These are phyloP conservation scores for Wickerhamiella domercqiae DNA, from an alignment of 805 yeast genomes.

Conservation along the genomic window DNA sequence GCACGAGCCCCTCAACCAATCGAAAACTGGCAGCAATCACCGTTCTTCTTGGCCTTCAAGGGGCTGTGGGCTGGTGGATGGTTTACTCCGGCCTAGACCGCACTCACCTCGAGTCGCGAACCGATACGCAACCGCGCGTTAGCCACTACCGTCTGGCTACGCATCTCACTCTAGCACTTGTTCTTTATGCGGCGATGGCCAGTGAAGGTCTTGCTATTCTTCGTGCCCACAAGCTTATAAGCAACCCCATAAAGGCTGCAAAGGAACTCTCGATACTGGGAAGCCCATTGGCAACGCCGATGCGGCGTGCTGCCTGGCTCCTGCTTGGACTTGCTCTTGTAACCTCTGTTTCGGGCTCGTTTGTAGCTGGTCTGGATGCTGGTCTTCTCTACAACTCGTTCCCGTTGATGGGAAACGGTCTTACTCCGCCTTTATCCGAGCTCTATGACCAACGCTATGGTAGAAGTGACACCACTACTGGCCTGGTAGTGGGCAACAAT, in stretches of 20 bases:
- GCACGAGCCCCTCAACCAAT: conserved; percentile 52
- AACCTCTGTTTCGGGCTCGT: conserved; percentile 95
- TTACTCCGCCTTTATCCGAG: conserved; percentile 64
- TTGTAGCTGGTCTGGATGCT: conserved; percentile 97
- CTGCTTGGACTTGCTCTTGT: conserved; percentile 57
- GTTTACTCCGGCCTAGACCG: conserved; percentile 87
- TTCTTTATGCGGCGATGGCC: conserved; percentile 74
- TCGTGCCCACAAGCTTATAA: conserved; percentile 54
- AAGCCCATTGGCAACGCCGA: conserved; percentile 41
- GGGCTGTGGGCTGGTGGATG: conserved; percentile 99
- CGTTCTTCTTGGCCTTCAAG: conserved; percentile 75
- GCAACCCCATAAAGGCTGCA: conserved; percentile 44
- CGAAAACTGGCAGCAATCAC: conserved; percentile 57
- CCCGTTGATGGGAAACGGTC: conserved; percentile 80
- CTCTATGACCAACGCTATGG: conserved; percentile 53
- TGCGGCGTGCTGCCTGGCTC: conserved; percentile 40
- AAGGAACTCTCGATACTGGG: conserved; percentile 42
- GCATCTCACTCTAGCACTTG: conserved; percentile 84
- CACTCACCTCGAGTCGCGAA: conserved; percentile 47
- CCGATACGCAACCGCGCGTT: conserved; percentile 92
- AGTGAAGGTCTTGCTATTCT: conserved; percentile 80
- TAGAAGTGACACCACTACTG: conserved; percentile 32
- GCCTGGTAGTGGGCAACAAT: conserved; percentile 49
- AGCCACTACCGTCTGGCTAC: conserved; percentile 89
- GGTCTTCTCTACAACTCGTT: conserved; percentile 91